A percentile compares a stretch with the other conserved stretches of the same genome.
phyloP scores from a whole-genome alignment of 345 rosid species.

The Fremontodendron californicum region DNA sequence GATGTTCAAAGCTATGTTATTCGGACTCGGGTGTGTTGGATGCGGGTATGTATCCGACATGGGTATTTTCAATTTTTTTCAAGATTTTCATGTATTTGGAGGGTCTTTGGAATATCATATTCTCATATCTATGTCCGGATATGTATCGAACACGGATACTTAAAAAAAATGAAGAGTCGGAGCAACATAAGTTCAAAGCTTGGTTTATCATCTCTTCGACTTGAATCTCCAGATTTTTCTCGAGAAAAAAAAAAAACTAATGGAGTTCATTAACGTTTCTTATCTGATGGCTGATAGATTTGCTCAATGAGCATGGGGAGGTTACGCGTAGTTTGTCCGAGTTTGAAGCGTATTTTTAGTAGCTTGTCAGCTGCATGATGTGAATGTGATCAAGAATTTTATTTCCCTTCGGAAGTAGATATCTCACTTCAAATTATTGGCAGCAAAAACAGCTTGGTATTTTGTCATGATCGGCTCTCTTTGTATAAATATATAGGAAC shows the following conservation, averaged over 20 bases:
- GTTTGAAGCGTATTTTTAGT: constrained; percentile 12
- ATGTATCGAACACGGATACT: too few species aligned
- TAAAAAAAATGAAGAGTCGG: too few species aligned
- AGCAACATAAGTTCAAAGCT: too few species aligned
- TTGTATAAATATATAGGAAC: too few species aligned
- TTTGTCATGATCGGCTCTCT: background rate
- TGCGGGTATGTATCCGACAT: too few species aligned
- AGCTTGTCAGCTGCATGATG: constrained; percentile 5
- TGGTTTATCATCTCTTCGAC: background rate
- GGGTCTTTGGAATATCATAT: too few species aligned
- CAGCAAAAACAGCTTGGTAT: background rate
- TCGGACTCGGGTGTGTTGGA: too few species aligned
- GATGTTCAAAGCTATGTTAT: background rate
- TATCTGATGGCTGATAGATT: constrained; percentile 1
- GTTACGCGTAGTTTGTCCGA: background rate
- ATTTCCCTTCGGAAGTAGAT: background rate
- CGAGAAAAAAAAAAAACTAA: background rate
- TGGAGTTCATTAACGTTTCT: background rate
- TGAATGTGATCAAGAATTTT: background rate
- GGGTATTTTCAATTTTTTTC: too few species aligned
- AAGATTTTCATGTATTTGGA: too few species aligned
- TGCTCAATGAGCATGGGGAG: background rate
- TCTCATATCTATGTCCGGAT: too few species aligned
- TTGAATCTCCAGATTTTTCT: background rate
- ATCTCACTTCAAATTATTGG: background rate